Base-by-base conservation (phyloP, 1,284 basidiomycete genomes). In the Boletellus sp. region DNA sequence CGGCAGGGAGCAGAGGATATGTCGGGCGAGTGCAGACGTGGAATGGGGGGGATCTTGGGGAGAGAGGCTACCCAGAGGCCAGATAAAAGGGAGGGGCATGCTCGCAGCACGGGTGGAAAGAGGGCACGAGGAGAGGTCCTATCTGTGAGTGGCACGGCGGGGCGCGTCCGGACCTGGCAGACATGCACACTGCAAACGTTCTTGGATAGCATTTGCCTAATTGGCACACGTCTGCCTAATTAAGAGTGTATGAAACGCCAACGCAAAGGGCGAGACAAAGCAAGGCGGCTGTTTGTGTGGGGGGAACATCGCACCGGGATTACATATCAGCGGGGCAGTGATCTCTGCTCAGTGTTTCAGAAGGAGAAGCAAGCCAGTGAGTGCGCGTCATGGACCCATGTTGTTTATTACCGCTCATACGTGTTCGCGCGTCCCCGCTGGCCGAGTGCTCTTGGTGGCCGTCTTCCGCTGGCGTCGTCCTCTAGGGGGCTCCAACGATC, bases 231-330 rank as follows among this genome's bases (percentile, higher is more conserved):
- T 48, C 45, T 45, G 41, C 46, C 41, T 43, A 63, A 69, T 65
- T 68, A 58, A 65, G 51, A 49, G 37, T 44, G 63, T 48, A 66
- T 59, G 60, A 60, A 55, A 64, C 53, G 39, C 55, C 63, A 56
- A 62, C 41, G 40, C 41, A 59, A 48, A 51, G 39, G 41, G 43
- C 49, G 62, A 60, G 60, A 53, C 47, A 48, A 52, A 44, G 60
- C 52, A 41, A 52, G 54, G 58, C 36, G 21, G 43, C 46, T 49
- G 48, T 49, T 53, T 42, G 48, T 52, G 50, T n/a, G n/a, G n/a
- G n/a, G n/a, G n/a, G n/a, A n/a, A n/a, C n/a, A n/a, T n/a, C n/a
- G n/a, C n/a, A n/a, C n/a, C n/a, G n/a, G n/a, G 58, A 52, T 50
- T 50, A 51, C 53, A 54, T 52, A 59, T 53, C 50, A 62, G 56